Base-by-base conservation (phyloP, 2,329 filamentous ascomycete genomes). In the Pseudodiploospora longispora region DNA sequence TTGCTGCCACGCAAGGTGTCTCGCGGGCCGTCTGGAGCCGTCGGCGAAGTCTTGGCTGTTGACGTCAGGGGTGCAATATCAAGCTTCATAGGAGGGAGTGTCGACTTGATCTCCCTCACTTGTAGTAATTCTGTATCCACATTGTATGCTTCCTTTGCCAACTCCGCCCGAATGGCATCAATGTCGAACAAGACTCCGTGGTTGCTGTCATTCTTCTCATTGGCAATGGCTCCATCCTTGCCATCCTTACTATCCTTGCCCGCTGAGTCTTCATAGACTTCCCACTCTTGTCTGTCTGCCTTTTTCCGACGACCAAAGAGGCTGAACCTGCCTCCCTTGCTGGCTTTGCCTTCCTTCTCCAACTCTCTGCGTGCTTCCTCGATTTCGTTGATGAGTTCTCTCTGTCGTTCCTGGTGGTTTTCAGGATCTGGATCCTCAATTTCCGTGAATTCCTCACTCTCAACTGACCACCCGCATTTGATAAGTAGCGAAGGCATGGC, bases 381-480 rank as follows among this genome's bases (percentile, higher is more conserved):
- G 42, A 98, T 95, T 65, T 98, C 93, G 55, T 85, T 89, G 60
- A 98, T 95, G 36, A 98, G 77, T 64, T 97, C 91, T 44, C 89
- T 78, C 64, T 98, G 93, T 39, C 90, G 76, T 60, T 88, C 76
- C 41, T 80, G 76, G 65, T 97, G 91, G 54, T 95, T 91, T 0
- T 97, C 93, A 0, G 93, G 93, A 57, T 98, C 93, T 0, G 93
- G 89, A 54, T 98, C 93, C 61, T 97, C 93, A 48, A 98, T 97
- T 65, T 98, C 93, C 1, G 79, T 83, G 59, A 97, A 98, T 60
- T 97, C 91, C 55, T 96, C 89, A 51, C 84, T 90, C 57, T 95
- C 83, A 4, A 97, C 87, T 42, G 83, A 69, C 89, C 90, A 98
- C 10, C 90, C 93, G 32, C 90, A 87, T 60, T 91, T 84, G 50